Evolutionary conservation across 257 asterid species (phyloP).

Genomic region (Ilex asprella): DNA sequence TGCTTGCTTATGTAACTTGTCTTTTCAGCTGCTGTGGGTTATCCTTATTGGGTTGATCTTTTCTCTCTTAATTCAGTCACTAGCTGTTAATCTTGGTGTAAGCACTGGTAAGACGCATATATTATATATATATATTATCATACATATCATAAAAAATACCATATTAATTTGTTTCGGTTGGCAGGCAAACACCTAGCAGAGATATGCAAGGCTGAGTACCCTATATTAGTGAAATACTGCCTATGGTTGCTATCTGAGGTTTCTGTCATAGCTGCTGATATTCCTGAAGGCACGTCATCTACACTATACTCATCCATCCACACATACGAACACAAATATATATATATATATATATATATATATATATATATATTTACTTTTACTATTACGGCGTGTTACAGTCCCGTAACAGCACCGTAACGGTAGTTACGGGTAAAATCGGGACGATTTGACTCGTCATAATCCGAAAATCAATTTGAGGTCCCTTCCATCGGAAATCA

Average conservation of each 20-base stretch:
- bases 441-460: no score
- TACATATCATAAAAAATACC: no score
- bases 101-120: slow-evolving; percentile 55
- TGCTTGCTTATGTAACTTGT: background rate
- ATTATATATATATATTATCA: background rate
- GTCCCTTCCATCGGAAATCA: no score
- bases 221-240: slow-evolving; percentile 46
- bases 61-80: slow-evolving; percentile 83
- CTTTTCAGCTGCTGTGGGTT: slow-evolving; percentile 78
- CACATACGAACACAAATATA: no score
- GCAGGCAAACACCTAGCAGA: slow-evolving; percentile 81
- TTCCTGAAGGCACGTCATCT: slow-evolving; percentile 63
- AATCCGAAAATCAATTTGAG: no score
- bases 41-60: slow-evolving; percentile 79
- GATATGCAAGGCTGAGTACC: slow-evolving; percentile 78
- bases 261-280: slow-evolving; percentile 92
- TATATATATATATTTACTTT: no score
- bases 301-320: no score
- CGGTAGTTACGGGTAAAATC: no score
- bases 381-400: no score
- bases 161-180: background rate
- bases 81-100: slow-evolving; percentile 95
- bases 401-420: no score
- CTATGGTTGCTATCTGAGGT: slow-evolving; percentile 83
- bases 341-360: no score